Percentiles rank a stretch among this genome's conserved stretches.
Conservation (phyloP, 257 asterid genomes). For the Parsonsia alboflavescens region DNA sequence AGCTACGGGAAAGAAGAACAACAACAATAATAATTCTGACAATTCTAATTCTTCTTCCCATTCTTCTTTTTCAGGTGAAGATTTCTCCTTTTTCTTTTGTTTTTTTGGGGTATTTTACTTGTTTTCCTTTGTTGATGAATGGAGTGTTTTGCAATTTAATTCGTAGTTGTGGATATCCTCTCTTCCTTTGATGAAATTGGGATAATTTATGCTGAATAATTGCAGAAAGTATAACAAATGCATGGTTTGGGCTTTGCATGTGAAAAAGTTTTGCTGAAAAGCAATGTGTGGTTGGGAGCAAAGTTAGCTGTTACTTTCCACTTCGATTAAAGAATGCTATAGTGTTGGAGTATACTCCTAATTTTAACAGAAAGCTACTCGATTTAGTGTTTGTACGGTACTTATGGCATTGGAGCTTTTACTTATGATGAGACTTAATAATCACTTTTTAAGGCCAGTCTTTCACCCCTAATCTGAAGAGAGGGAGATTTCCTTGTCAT, state of each 20-base stretch:
- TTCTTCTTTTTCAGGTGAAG: slow-evolving; percentile 35
- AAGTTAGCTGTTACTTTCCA: slow-evolving; percentile 10
- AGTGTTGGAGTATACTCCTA: background rate
- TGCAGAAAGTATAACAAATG: background rate
- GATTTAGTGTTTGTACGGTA: background rate
- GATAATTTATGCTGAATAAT: slow-evolving; percentile 2
- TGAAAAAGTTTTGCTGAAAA: slow-evolving; percentile 7
- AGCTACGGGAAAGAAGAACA: slow-evolving; percentile 62
- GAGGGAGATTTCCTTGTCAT: background rate
- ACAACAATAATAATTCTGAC: slow-evolving; percentile 20
- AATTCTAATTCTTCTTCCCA: slow-evolving; percentile 47
- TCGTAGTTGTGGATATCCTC: background rate
- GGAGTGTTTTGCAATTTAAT: background rate
- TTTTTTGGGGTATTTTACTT: background rate
- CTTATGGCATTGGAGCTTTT: background rate
- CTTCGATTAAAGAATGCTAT: background rate
- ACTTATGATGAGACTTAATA: background rate
- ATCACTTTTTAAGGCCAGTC: background rate
- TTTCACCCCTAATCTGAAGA: background rate
- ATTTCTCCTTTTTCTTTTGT: background rate
- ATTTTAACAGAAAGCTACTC: background rate
- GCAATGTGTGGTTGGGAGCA: background rate
- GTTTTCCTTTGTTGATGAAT: background rate
- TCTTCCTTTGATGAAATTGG: slow-evolving; percentile 1
- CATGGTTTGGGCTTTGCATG: background rate